phyloP scores from a whole-genome alignment of 1,284 basidiomycete genomes.

The Anthracocystis walkeri region DNA sequence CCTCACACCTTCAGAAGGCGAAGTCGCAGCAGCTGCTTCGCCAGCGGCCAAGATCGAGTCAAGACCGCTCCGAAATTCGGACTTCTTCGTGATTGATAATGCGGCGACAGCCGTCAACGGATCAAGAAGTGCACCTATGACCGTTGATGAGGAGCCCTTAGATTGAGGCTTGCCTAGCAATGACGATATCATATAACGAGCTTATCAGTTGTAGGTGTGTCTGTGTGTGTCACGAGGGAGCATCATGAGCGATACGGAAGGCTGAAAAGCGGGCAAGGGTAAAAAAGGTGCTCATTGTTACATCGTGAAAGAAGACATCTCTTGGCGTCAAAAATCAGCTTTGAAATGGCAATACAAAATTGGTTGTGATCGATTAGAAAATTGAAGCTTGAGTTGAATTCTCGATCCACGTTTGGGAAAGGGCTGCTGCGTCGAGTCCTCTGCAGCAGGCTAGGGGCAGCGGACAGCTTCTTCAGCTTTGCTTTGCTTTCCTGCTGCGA shows the following conservation, averaged over 20 bases:
- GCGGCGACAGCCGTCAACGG: conserved; percentile 49
- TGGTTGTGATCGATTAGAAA: conserved; percentile 32
- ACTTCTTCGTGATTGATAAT: conserved; percentile 64
- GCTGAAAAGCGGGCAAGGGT: background rate
- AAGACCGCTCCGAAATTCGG: conserved; percentile 61
- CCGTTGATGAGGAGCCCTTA: conserved; percentile 55
- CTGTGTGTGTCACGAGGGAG: too few species aligned
- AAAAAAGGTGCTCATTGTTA: background rate
- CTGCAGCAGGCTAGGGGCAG: conserved; percentile 19
- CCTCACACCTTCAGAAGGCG: conserved; percentile 31
- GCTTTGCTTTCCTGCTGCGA: too few species aligned
- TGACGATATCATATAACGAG: too few species aligned
- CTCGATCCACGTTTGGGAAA: conserved; percentile 28
- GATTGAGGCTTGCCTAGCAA: conserved; percentile 26
- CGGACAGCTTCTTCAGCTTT: conserved; percentile 25
- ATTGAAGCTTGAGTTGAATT: conserved; percentile 10
- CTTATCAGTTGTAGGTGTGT: too few species aligned
- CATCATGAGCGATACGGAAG: too few species aligned
- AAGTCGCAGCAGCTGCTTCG: conserved; percentile 19
- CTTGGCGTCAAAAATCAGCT: background rate
- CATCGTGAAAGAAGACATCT: background rate
- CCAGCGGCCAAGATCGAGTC: conserved; percentile 50
- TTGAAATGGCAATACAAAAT: conserved; percentile 14
- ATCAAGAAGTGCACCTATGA: conserved; percentile 38
- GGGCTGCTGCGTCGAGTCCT: background rate